A percentile compares a stretch with the other conserved stretches of the same genome.
phyloP scores from a whole-genome alignment of 1,284 basidiomycete genomes.

The Heterobasidion annosum region DNA sequence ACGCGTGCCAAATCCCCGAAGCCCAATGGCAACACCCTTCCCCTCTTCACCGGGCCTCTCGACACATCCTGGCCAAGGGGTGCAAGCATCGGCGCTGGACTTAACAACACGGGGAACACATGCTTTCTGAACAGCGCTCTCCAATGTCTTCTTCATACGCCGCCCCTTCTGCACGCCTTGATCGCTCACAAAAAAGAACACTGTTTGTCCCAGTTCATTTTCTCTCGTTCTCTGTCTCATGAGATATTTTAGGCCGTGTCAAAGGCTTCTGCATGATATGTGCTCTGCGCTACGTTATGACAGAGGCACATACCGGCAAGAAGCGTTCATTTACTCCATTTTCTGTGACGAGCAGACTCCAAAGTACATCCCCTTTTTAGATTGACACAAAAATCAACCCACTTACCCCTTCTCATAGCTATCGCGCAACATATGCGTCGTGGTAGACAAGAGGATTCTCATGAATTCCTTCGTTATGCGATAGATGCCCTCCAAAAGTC shows the following conservation, averaged over 20 bases:
- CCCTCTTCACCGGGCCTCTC: slow-evolving; percentile 40
- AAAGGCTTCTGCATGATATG: slow-evolving; percentile 76
- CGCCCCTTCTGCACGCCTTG: slow-evolving; percentile 75
- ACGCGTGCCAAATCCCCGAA: slow-evolving; percentile 7
- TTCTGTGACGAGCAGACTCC: slow-evolving; percentile 56
- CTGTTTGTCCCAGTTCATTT: slow-evolving; percentile 24
- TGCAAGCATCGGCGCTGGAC: slow-evolving; percentile 47
- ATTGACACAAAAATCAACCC: neutral
- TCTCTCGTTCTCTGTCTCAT: neutral
- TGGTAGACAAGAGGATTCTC: slow-evolving; percentile 96
- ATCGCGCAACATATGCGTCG: slow-evolving; percentile 88
- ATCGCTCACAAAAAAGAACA: slow-evolving; percentile 35
- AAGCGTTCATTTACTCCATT: slow-evolving; percentile 48
- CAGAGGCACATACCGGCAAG: slow-evolving; percentile 34
- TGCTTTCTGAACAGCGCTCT: slow-evolving; percentile 96
- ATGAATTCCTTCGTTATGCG: slow-evolving; percentile 95
- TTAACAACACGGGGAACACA: slow-evolving; percentile 92
- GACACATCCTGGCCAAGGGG: slow-evolving; percentile 48
- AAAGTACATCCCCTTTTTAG: slow-evolving; percentile 38
- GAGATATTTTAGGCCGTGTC: slow-evolving; percentile 37
- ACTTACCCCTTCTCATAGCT: slow-evolving; percentile 31
- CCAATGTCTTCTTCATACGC: slow-evolving; percentile 91
- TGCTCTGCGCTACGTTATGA: slow-evolving; percentile 45
- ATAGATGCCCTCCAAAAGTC: slow-evolving; percentile 89
- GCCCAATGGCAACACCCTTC: neutral